These are phyloP conservation scores for Wickerhamiella spandovensis DNA, from an alignment of 805 yeast species.

Conservation along the genomic window DNA sequence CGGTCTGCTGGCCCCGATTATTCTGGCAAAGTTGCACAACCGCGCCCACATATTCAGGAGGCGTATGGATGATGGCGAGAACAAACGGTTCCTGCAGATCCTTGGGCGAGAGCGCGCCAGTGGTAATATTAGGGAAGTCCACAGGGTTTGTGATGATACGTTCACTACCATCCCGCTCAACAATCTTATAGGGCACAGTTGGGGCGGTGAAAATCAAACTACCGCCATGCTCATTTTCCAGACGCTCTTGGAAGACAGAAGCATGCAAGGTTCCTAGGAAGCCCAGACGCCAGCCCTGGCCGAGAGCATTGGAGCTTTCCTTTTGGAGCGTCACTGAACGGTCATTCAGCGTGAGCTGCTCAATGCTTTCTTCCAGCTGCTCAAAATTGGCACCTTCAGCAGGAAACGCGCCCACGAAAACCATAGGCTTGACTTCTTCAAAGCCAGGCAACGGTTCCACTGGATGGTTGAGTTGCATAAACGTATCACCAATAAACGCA, in stretches of 20 bases:
- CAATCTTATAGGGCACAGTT: conserved; percentile 80
- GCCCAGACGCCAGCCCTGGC: conserved; percentile 96
- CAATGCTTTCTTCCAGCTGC: conserved; percentile 77
- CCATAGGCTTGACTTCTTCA: conserved; percentile 97
- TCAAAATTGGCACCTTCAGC: conserved; percentile 89
- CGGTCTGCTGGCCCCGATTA: conserved; percentile 73
- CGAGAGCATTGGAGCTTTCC: conserved; percentile 86
- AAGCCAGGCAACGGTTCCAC: conserved; percentile 84
- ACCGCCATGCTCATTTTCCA: conserved; percentile 90
- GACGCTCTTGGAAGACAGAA: conserved; percentile 79
- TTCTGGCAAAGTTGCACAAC: conserved; percentile 79
- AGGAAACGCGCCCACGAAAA: conserved; percentile 94
- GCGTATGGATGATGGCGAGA: conserved; percentile 79
- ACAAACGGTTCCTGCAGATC: conserved; percentile 62
- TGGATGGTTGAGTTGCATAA: conserved; percentile 38
- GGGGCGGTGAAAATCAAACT: conserved; percentile 87
- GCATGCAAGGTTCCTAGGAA: conserved; percentile 92
- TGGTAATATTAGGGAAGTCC: conserved; percentile 59
- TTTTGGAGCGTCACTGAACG: conserved; percentile 79
- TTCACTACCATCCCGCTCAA: conserved; percentile 51
- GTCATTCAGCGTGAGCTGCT: conserved; percentile 79
- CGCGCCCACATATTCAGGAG: conserved; percentile 74
- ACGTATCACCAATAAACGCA: conserved; percentile 86
- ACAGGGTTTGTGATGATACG: conserved; percentile 75
- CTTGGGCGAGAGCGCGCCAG: conserved; percentile 17